These are phyloP conservation scores for Lonicera japonica DNA, from an alignment of 129 eudicot species.

Conservation along the genomic window DNA sequence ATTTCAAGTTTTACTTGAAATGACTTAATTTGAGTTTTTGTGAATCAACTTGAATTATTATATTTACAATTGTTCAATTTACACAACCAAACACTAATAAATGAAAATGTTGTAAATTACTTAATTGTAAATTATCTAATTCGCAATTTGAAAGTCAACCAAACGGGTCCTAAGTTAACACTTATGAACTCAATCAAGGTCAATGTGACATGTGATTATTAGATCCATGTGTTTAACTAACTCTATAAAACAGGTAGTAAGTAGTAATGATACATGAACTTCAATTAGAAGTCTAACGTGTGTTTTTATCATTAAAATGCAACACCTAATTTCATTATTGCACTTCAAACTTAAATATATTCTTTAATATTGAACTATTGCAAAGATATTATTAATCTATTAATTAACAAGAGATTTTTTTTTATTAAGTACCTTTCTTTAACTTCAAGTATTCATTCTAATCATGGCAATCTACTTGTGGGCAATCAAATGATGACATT, in stretches of 20 bases:
- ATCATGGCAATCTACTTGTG: slow-evolving; percentile 19
- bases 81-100: too few relatives aligned
- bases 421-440: slow-evolving; percentile 11
- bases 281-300: background rate
- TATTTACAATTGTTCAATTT: too few relatives aligned
- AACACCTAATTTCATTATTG: slow-evolving; percentile 6
- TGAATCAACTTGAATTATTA: too few relatives aligned
- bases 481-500: background rate
- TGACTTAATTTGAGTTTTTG: too few relatives aligned
- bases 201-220: background rate
- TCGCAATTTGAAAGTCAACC: too few relatives aligned
- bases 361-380: background rate
- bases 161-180: too few relatives aligned
- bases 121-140: too few relatives aligned
- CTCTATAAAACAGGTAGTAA: background rate
- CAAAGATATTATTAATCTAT: too few relatives aligned
- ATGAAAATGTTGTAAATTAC: too few relatives aligned
- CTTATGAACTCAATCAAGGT: too few relatives aligned
- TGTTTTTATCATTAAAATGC: background rate
- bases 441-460: slow-evolving; percentile 21
- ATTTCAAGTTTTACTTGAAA: too few relatives aligned
- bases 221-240: too few relatives aligned
- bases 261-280: background rate
- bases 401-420: background rate
- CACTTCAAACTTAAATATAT: background rate